Conservation (phyloP, 2,329 filamentous ascomycete genomes). For the Colletotrichum australisinense region DNA sequence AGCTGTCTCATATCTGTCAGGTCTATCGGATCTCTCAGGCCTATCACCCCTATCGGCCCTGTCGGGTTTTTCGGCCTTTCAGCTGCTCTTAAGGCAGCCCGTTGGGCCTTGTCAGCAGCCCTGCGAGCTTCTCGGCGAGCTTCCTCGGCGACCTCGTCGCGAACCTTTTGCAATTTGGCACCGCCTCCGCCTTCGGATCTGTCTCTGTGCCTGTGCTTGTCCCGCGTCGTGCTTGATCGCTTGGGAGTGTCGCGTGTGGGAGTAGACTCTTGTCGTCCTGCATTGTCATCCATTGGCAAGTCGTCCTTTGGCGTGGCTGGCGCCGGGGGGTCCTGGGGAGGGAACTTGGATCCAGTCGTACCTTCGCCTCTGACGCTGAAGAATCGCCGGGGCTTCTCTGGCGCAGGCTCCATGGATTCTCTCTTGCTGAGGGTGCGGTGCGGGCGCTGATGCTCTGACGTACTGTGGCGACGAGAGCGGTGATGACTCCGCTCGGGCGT, state of each 20-base stretch:
- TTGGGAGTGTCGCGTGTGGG: constrained; percentile 44
- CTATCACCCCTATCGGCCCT: not conserved
- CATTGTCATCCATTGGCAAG: constrained; percentile 33
- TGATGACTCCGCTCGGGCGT: constrained; percentile 45
- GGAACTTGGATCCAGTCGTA: constrained; percentile 39
- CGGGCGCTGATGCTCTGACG: constrained; percentile 47
- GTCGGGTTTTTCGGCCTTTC: no score
- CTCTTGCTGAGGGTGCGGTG: constrained; percentile 40
- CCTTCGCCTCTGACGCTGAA: constrained; percentile 55
- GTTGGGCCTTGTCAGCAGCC: constrained; percentile 38
- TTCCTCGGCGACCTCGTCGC: constrained; percentile 38
- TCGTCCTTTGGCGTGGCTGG: constrained; percentile 37
- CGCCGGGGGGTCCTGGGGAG: constrained; percentile 34
- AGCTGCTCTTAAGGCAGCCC: no score
- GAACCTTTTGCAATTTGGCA: constrained; percentile 40
- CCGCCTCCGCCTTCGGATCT: constrained; percentile 43
- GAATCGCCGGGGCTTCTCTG: constrained; percentile 49
- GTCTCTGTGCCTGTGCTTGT: constrained; percentile 41
- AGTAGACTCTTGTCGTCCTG: constrained; percentile 40
- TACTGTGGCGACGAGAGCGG: constrained; percentile 55
- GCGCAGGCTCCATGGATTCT: constrained; percentile 40
- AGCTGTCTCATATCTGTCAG: not conserved
- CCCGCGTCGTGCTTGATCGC: constrained; percentile 46
- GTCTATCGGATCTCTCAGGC: not conserved
- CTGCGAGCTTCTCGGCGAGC: constrained; percentile 16